Conservation (phyloP, 345 rosid genomes). For the Tarenaya hassleriana region DNA sequence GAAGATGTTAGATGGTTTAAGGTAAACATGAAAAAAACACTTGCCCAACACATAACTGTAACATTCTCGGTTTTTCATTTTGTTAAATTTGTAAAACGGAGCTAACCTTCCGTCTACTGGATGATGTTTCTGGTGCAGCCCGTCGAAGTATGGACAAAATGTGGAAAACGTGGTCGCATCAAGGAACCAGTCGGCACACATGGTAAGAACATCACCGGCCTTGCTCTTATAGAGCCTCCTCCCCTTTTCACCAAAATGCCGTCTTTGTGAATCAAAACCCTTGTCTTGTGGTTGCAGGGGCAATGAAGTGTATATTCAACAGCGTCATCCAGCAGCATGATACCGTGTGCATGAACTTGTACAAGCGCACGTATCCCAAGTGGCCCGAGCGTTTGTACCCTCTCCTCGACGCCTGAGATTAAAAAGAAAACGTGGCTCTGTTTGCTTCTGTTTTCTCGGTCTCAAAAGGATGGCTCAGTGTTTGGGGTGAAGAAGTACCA, state of each 20-base stretch:
- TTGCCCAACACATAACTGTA: background rate
- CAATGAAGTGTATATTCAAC: slow-evolving; percentile 80
- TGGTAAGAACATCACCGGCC: slow-evolving; percentile 38
- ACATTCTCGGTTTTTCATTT: background rate
- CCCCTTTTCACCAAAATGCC: background rate
- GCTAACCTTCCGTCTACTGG: too few relatives aligned
- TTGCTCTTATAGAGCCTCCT: background rate
- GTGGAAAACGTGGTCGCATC: slow-evolving; percentile 78
- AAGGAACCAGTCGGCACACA: slow-evolving; percentile 96
- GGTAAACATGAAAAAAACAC: slow-evolving; percentile 34
- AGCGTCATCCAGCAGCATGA: slow-evolving; percentile 86
- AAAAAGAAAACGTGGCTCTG: too few relatives aligned
- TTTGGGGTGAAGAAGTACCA: too few relatives aligned
- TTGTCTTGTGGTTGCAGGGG: slow-evolving; percentile 41
- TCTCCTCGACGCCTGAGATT: slow-evolving; percentile 8
- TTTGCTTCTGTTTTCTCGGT: too few relatives aligned
- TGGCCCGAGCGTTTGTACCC: slow-evolving; percentile 74
- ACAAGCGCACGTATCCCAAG: slow-evolving; percentile 84
- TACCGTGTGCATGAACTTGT: slow-evolving; percentile 82
- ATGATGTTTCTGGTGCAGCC: slow-evolving; percentile 50
- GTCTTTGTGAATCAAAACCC: background rate
- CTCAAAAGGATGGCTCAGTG: too few relatives aligned
- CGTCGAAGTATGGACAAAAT: slow-evolving; percentile 83
- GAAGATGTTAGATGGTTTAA: slow-evolving; percentile 97
- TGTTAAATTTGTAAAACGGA: too few relatives aligned